Base-by-base conservation (phyloP, 164 flowering plant species). In the Umbellularia californica region DNA sequence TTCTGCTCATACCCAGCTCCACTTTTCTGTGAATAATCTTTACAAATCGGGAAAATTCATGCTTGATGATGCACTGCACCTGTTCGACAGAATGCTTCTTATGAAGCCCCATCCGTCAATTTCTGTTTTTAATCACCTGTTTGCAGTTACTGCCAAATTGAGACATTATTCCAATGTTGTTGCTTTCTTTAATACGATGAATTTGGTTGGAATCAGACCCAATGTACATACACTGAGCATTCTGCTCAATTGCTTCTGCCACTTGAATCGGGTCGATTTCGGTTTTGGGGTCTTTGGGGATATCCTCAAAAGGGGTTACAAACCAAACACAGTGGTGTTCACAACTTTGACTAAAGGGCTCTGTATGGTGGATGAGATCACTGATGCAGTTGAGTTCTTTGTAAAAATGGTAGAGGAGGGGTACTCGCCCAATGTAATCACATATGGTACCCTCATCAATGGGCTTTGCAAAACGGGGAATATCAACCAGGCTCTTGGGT, bases 191-290 rank as follows among this genome's bases (percentile, higher is more conserved):
- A 72, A 58, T 22, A 62, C 51, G 69, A 51, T 82, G 74, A 62
- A 33, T 30, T 69, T 33, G 2, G 10, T 50, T 12, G 78, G 76
- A 19, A 65, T 79, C 17, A 1, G 19, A 24, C 77, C 76, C 19
- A 52, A 75, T 65, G 1, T 35, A 7, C 71, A 20, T 27, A 79
- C 76, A 19, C 70, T 79, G 2, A 58, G 47, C 51, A 77, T 82
- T 14, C 13, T 82, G 55, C 20, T 79, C 24, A 82, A 75, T 50
- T 74, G 77, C 25, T 77, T 33, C 25, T 79, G 80, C 77, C 69
- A 58, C 5, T 27, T 77, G 70, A 35, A 64, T 7, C 58, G 51
- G 20, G 60, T 73, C 0, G 67, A 65, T 50, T 58, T 24, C 2
- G 78, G 74, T 13, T 75, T 79, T 51, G 66, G 78, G 0, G 63